A percentile compares a stretch with the other conserved stretches of the same genome.
These are phyloP conservation scores for Alnus glutinosa DNA, from an alignment of 306 rosid genomes.

Conservation along the genomic window DNA sequence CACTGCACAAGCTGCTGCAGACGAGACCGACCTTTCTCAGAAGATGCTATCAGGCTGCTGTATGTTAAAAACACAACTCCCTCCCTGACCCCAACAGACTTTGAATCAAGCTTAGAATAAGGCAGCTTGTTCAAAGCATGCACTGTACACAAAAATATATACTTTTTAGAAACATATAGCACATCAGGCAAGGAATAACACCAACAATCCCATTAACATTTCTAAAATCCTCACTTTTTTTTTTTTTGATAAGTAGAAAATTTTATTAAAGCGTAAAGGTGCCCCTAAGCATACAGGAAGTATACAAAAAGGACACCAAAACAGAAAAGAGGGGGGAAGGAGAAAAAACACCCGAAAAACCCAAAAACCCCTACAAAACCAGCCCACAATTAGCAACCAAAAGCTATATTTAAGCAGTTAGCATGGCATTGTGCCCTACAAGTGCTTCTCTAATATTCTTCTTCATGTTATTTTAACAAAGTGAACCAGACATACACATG, in stretches of 20 bases:
- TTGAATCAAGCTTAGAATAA: slow-evolving; percentile 98
- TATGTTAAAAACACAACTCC: slow-evolving; percentile 95
- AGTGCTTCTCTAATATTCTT: not conserved
- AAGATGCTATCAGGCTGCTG: slow-evolving; percentile 95
- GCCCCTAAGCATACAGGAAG: no score
- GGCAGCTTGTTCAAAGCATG: slow-evolving; percentile 99
- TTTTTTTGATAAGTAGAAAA: no score
- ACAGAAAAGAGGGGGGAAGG: no score
- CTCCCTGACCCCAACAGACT: slow-evolving; percentile 83
- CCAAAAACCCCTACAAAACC: no score
- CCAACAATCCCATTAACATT: not conserved
- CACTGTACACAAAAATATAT: slow-evolving; percentile 53
- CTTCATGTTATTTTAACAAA: not conserved
- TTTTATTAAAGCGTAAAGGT: no score
- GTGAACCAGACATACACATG: not conserved
- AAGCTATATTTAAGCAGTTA: not conserved
- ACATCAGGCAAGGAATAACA: not conserved
- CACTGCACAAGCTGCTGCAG: slow-evolving; percentile 94
- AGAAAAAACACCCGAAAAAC: no score
- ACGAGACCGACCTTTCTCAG: slow-evolving; percentile 97
- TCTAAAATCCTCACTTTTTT: not conserved
- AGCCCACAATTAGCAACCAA: not conserved
- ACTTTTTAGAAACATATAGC: not conserved
- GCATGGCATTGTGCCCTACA: not conserved
- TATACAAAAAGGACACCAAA: no score